Base-by-base conservation (phyloP, 2,329 filamentous ascomycete genomes). In the Ophiostoma pallidulum region DNA sequence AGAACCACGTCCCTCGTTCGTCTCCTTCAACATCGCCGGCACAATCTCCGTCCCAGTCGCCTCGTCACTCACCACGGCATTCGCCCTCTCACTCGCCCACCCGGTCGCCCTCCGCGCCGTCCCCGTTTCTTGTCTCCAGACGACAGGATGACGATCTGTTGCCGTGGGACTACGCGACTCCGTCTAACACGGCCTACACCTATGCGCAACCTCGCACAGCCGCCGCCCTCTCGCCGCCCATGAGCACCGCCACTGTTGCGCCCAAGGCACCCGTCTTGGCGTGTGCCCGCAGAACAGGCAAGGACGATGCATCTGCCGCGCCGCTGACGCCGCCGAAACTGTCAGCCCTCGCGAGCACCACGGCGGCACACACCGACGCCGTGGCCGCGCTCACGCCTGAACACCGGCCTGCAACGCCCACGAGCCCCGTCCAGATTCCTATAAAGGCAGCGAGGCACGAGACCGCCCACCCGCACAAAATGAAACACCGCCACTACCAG, bases 401-500 rank as follows among this genome's bases (percentile, higher is more conserved):
- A 12, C 35, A 58, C 28, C 63, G 64, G 47, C 64, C 67, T 38
- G 61, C 58, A 35, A 64, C 62, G 18, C 63, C 72, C 19, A 71
- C 73, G 18, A 72, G 68, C 52, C 75, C 75, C 0, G 73, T 79
- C 16, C 71, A 77, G 59, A 79, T 79, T 40, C 75, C 75, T 33
- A 62, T 62, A 39, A 69, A 64, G 51, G 61, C 63, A 26, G 69
- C 64, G 51, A 61, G 63, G 46, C 59, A 66, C 48, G 64, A 65
- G 43, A 54, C 57, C 2, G 58, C 59, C 8, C 61, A 65, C 51
- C 52, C 57, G 13, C 62, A 66, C 29, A 62, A 64, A 41, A 4
- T 18, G 1, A 39, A 32, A 13, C 26, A 19, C 36, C 37, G 16
- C 20, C 36, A 41, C 32, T 20, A 35, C 20, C 8, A 65, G 31